phyloP scores from a whole-genome alignment of 2,329 filamentous ascomycete species.

The Colletotrichum noveboracense region DNA sequence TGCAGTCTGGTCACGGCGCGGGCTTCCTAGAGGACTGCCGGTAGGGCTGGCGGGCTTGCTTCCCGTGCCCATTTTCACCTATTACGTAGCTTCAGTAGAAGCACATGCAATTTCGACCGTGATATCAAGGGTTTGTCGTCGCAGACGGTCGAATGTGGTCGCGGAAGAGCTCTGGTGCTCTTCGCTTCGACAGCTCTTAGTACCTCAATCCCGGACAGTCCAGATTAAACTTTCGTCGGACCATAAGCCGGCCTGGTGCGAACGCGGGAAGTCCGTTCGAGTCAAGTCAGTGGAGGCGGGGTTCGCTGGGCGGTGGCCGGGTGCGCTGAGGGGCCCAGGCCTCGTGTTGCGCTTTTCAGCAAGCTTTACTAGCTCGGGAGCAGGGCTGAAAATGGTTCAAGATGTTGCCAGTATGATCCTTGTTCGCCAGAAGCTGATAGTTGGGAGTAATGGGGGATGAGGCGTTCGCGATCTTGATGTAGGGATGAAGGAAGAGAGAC shows the following conservation, averaged over 20 bases:
- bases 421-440: neutral
- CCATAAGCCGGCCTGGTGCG: neutral
- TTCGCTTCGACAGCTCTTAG: neutral
- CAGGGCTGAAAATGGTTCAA: neutral
- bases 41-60: neutral
- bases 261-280: neutral
- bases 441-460: neutral
- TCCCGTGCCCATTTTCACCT: neutral
- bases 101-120: neutral
- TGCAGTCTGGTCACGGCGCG: neutral
- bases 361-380: neutral
- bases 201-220: neutral
- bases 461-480: neutral
- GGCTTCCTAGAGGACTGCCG: neutral
- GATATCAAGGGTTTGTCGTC: too few species aligned
- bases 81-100: neutral
- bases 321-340: neutral
- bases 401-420: neutral
- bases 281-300: neutral
- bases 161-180: neutral
- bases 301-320: neutral
- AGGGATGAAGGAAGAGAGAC: neutral
- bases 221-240: neutral
- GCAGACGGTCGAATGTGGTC: neutral
- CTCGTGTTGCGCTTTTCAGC: neutral